These are phyloP conservation scores for Acacia concinna DNA, from an alignment of 331 rosid genomes.

Conservation along the genomic window DNA sequence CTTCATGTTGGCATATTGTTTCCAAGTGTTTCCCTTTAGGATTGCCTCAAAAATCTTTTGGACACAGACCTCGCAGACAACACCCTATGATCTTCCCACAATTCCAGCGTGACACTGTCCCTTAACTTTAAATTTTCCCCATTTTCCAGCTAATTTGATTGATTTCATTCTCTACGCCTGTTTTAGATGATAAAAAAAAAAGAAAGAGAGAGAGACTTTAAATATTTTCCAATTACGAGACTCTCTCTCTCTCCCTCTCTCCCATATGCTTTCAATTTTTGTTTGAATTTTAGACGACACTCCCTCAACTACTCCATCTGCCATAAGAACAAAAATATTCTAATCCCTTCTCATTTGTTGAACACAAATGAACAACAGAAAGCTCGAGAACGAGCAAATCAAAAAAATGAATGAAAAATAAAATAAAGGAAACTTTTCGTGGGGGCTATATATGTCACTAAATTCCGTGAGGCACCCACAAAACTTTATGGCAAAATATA, in stretches of 20 bases:
- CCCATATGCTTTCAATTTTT: constrained; percentile 30
- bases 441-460: constrained; percentile 24
- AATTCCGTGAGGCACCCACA: constrained; percentile 43
- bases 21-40: constrained; percentile 59
- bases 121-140: background rate
- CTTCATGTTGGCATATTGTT: constrained; percentile 39
- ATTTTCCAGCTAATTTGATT: background rate
- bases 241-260: too few relatives aligned
- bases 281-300: constrained; percentile 60
- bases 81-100: background rate
- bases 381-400: background rate
- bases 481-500: constrained; percentile 29
- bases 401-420: background rate
- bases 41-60: constrained; percentile 38
- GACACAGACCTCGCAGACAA: constrained; percentile 25
- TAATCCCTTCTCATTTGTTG: background rate
- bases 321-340: constrained; percentile 25
- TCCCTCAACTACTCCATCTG: constrained; percentile 16
- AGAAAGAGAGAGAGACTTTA: background rate
- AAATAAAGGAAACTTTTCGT: constrained; percentile 20
- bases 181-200: background rate
- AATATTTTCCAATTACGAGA: constrained; percentile 1
- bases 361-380: background rate
- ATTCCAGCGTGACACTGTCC: background rate
- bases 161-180: background rate